Percentiles rank a stretch among this genome's conserved stretches.
Evolutionary conservation across 192 early-diverging fungal genomes (phyloP).

Genomic region (Thamnidium elegans): DNA sequence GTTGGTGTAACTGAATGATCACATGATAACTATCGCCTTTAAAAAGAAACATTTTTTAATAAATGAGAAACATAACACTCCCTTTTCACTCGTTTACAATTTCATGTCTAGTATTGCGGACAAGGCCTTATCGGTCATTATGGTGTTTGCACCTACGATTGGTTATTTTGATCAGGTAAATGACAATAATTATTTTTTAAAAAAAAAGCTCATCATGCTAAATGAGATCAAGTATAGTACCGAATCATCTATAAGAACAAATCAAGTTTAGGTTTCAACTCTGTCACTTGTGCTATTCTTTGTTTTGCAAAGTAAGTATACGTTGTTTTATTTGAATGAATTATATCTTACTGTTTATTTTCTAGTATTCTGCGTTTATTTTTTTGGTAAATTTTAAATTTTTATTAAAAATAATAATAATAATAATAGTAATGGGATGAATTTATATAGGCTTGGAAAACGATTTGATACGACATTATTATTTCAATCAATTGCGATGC

Average conservation of each 20-base stretch:
- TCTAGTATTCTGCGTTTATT: slow-evolving; percentile 41
- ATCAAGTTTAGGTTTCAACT: slow-evolving; percentile 54
- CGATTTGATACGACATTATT: slow-evolving; percentile 51
- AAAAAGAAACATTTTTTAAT: too few species aligned
- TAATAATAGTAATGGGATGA: not conserved
- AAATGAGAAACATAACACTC: not conserved
- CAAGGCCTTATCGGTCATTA: slow-evolving; percentile 37
- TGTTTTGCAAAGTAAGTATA: slow-evolving; percentile 46
- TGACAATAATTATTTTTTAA: not conserved
- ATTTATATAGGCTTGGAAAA: slow-evolving; percentile 34
- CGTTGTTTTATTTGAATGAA: not conserved
- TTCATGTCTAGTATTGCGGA: slow-evolving; percentile 1
- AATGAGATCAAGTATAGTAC: slow-evolving; percentile 30
- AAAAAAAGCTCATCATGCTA: not conserved
- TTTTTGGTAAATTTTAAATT: slow-evolving; percentile 38
- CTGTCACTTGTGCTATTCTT: slow-evolving; percentile 52
- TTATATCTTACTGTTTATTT: not conserved
- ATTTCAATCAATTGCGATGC: slow-evolving; percentile 56
- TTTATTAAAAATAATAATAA: slow-evolving; percentile 37
- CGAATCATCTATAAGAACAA: slow-evolving; percentile 42
- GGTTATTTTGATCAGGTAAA: slow-evolving; percentile 55
- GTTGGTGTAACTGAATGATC: too few species aligned
- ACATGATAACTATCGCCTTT: too few species aligned
- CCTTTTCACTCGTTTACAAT: not conserved
- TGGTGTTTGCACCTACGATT: slow-evolving; percentile 55